phyloP scores from a whole-genome alignment of 2,329 filamentous ascomycete species.

The Diaporthe citriasiana region DNA sequence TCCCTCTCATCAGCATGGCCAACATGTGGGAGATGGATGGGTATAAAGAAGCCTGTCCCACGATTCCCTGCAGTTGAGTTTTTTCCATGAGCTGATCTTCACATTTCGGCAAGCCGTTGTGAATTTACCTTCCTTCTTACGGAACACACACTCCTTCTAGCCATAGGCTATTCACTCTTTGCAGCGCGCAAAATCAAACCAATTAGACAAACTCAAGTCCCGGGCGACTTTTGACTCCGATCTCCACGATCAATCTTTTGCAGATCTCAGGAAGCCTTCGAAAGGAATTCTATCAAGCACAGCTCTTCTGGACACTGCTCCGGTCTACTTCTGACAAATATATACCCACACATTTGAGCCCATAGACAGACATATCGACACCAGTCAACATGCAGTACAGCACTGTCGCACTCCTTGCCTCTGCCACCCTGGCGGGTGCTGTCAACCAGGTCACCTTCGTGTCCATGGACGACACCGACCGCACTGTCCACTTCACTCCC shows the following conservation, averaged over 20 bases:
- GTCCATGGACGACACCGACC: slow-evolving; percentile 67
- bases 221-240: slow-evolving; percentile 40
- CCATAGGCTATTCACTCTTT: slow-evolving; percentile 39
- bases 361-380: slow-evolving; percentile 40
- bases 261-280: slow-evolving; percentile 26
- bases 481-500: slow-evolving; percentile 66
- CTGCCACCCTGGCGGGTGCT: slow-evolving; percentile 59
- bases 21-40: not conserved
- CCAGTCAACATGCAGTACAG: slow-evolving; percentile 68
- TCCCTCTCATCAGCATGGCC: slow-evolving; percentile 23
- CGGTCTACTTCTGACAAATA: slow-evolving; percentile 19
- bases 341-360: slow-evolving; percentile 1
- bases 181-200: slow-evolving; percentile 36
- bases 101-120: slow-evolving; percentile 41
- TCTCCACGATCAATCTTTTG: slow-evolving; percentile 33
- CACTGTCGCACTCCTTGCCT: slow-evolving; percentile 57
- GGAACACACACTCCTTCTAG: slow-evolving; percentile 39
- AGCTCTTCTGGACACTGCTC: slow-evolving; percentile 21
- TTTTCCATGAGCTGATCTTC: not conserved
- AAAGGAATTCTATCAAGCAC: slow-evolving; percentile 33
- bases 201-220: slow-evolving; percentile 37
- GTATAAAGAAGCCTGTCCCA: slow-evolving; percentile 41
- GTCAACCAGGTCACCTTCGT: slow-evolving; percentile 68
- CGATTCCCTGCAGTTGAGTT: not conserved
- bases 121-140: slow-evolving; percentile 33